Evolutionary conservation across 306 rosid species (phyloP).

Genomic region (Spatholobus suberectus): DNA sequence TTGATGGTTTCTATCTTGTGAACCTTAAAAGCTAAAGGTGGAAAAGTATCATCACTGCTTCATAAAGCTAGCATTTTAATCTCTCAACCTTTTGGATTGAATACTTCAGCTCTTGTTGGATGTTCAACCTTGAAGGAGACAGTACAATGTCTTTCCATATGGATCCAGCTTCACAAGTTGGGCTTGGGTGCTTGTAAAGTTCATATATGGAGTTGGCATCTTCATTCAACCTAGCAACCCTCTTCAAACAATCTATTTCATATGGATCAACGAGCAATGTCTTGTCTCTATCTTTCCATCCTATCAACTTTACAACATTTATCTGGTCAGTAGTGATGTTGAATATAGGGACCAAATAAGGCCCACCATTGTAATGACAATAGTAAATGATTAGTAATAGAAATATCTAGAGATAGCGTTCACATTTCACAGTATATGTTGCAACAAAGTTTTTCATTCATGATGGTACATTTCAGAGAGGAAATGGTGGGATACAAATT

Average conservation of each 20-base stretch:
- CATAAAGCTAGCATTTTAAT: slow-evolving; percentile 40
- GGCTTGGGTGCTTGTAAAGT: slow-evolving; percentile 84
- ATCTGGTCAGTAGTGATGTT: slow-evolving; percentile 34
- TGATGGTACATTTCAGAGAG: not conserved
- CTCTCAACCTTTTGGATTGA: slow-evolving; percentile 79
- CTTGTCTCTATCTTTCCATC: slow-evolving; percentile 94
- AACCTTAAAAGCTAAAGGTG: slow-evolving; percentile 34
- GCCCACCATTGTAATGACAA: not conserved
- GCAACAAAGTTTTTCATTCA: not conserved
- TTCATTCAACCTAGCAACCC: slow-evolving; percentile 71
- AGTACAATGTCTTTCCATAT: slow-evolving; percentile 94
- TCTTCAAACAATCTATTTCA: slow-evolving; percentile 81
- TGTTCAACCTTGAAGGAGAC: slow-evolving; percentile 84
- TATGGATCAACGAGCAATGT: slow-evolving; percentile 92
- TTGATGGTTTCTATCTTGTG: slow-evolving; percentile 25
- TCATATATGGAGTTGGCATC: slow-evolving; percentile 75
- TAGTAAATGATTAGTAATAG: not conserved
- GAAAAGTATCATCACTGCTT: slow-evolving; percentile 20
- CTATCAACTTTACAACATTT: slow-evolving; percentile 72
- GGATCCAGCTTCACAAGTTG: slow-evolving; percentile 76
- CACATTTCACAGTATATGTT: not conserved
- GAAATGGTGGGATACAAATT: slow-evolving; percentile 1
- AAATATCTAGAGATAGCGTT: slow-evolving; percentile 1
- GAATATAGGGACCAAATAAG: not conserved
- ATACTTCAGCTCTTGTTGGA: slow-evolving; percentile 85